Base-by-base conservation (phyloP, 495 filamentous ascomycete genomes). In the Aspergillus avenaceus region DNA sequence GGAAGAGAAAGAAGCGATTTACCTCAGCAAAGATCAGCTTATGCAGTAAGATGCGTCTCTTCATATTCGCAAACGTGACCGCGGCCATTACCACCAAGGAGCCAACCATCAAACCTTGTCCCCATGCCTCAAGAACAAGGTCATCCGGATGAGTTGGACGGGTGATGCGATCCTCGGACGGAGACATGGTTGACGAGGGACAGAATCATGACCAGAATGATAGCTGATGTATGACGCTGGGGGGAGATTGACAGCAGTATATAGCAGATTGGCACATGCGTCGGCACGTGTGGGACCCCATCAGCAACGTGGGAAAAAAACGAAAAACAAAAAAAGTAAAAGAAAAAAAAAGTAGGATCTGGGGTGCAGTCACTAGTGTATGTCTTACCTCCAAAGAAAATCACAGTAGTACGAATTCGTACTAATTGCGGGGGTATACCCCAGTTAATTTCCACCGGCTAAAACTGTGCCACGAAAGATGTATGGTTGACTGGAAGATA, bases 21-120 rank as follows among this genome's bases (percentile, higher is more conserved):
- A 75, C 74, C 60, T 77, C 74, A 9, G 69, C 62, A 8, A 76
- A 54, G 50, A 76, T 76, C 36, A 76, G 32, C 50, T 75, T 75
- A 51, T 77, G 73, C 8, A 77, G 58, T 9, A 74, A 58, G 26
- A 72, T 62, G 29, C 62, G 55, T 21, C 52, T 61, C 42, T 64
- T 70, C 69, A 76, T 75, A 37, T 77, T 76, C 24, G 66, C 49
- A 7, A 74, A 26, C 0, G 72, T 73, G 41, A 75, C 59, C 1
- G 61, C 69, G 12, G 65, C 59, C 74, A 77, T 76, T 19, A 77
- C 65, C 2, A 77, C n/a, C 29, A 77, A 41, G n/a, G 67, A 66
- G 0, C 74, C 74, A 1, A 76, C 56, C 72, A 78, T 69, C 38
- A 72, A 54, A 9, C 74, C 75, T 52, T 78, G 71, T 13, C 64